Evolutionary conservation across 78 protist genomes (phyloP), one percentile per base, ranked within the genome.

Genomic region (Guillardia theta): DNA sequence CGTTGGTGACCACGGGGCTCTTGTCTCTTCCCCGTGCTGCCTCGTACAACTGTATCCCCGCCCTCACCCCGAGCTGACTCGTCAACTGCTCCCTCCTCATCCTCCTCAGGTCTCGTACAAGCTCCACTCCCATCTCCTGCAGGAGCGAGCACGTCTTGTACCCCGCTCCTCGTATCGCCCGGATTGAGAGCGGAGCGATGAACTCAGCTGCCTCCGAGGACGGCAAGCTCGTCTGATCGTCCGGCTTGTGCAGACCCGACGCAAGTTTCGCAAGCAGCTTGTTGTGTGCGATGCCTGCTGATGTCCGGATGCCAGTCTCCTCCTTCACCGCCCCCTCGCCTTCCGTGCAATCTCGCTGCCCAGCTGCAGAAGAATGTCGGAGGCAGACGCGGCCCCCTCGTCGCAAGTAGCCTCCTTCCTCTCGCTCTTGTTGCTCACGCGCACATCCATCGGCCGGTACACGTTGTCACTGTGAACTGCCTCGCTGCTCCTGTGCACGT

Each of bases 161-260:
- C 78, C 93, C 93, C 33, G 39, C 76, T 44, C 93, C 93, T 4
- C 64, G 93, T 6, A 88, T 45, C 77, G 22, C 93, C 24, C 76
- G 45, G 27, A 48, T 10, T 0, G 93, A 19, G 37, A 88, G 93
- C n/a, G 93, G 93, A 10, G 47, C 46, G 76, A 88, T 30, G 64
- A 88, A 88, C 41, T 3, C 24, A 0, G 22, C 19, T 0, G 39
- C 93, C 77, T 88, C 39, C 24, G 21, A 3, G 10, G 90, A 1
- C 4, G 43, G 80, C 12, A 70, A 47, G 2, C 46, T 10, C 37
- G 95, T 93, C 58, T 76, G 95, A 8, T 27, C 92, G 50, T 93
- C 94, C 43, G 94, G 94, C 78, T 93, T 93, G 77, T 76, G 92
- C 62, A 93, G 92, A 24, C 90, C 88, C 39, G 87, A 37, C 1